These are phyloP conservation scores for Castanea crenata DNA, from an alignment of 306 rosid species.

Conservation along the genomic window DNA sequence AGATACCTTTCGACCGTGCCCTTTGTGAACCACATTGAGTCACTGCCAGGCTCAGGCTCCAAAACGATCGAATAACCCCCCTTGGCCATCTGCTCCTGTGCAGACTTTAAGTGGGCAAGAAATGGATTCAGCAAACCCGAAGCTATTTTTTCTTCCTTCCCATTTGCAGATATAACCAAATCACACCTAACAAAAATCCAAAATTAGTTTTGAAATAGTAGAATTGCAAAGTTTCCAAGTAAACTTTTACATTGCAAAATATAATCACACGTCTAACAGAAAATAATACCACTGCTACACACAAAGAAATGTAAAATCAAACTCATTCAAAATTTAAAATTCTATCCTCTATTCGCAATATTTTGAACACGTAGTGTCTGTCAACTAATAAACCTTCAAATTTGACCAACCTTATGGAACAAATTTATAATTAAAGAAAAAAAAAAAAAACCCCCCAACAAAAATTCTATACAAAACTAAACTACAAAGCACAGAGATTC, in stretches of 20 bases:
- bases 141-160: conserved; percentile 90
- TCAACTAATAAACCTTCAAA: too few species aligned
- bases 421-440: too few species aligned
- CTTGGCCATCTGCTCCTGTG: conserved; percentile 94
- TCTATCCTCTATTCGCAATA: too few species aligned
- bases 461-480: background rate
- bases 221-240: background rate
- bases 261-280: too few species aligned
- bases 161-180: conserved; percentile 78
- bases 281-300: too few species aligned
- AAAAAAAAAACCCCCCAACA: background rate
- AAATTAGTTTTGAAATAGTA: background rate
- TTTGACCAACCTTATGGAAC: too few species aligned
- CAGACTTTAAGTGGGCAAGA: conserved; percentile 89
- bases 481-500: background rate
- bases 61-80: conserved; percentile 94
- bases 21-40: conserved; percentile 78
- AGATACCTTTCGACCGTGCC: conserved; percentile 80
- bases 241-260: background rate
- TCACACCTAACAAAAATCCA: conserved; percentile 66
- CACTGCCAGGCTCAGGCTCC: conserved; percentile 60
- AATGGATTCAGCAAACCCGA: conserved; percentile 87
- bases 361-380: too few species aligned
- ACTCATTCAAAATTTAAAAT: too few species aligned
- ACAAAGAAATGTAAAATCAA: too few species aligned